Percentiles rank a stretch among this genome's conserved stretches.
Conservation (phyloP, 2,329 filamentous ascomycete species). For the Fusarium denticulatum region DNA sequence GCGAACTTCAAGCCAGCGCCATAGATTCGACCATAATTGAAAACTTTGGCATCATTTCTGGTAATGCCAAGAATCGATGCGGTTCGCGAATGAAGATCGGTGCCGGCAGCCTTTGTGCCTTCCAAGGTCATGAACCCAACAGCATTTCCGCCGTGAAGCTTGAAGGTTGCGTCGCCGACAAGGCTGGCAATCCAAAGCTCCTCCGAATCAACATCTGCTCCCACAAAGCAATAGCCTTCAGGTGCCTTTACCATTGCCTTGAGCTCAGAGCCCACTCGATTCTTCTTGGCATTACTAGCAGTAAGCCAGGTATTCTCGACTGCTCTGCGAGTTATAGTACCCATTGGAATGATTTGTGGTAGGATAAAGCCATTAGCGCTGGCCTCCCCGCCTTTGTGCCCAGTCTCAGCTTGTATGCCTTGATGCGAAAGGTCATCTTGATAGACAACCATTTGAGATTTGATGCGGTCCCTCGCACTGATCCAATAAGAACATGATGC, state of each 20-base stretch:
- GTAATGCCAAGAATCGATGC: constrained; percentile 93
- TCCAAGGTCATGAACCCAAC: constrained; percentile 99
- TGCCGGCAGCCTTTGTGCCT: constrained; percentile 92
- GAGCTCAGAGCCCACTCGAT: constrained; percentile 93
- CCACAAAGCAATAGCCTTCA: constrained; percentile 90
- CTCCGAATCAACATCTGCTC: constrained; percentile 96
- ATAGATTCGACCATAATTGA: constrained; percentile 99
- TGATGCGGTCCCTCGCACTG: constrained; percentile 91
- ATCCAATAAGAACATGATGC: constrained; percentile 99
- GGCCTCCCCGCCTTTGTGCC: constrained; percentile 13
- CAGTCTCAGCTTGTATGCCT: neutral
- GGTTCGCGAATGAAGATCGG: constrained; percentile 93
- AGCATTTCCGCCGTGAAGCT: constrained; percentile 93
- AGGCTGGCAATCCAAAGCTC: constrained; percentile 98
- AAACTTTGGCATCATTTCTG: constrained; percentile 94
- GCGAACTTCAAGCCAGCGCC: constrained; percentile 97
- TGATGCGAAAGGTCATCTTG: constrained; percentile 64
- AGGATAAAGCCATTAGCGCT: constrained; percentile 78
- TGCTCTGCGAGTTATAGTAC: constrained; percentile 90
- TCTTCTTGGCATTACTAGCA: constrained; percentile 95
- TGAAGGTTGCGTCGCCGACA: constrained; percentile 93
- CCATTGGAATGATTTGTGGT: constrained; percentile 97
- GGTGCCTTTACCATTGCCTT: constrained; percentile 97
- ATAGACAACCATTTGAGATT: constrained; percentile 94
- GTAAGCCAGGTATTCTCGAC: constrained; percentile 99